Conservation (phyloP, 345 rosid species). For the Nasturtium officinale region DNA sequence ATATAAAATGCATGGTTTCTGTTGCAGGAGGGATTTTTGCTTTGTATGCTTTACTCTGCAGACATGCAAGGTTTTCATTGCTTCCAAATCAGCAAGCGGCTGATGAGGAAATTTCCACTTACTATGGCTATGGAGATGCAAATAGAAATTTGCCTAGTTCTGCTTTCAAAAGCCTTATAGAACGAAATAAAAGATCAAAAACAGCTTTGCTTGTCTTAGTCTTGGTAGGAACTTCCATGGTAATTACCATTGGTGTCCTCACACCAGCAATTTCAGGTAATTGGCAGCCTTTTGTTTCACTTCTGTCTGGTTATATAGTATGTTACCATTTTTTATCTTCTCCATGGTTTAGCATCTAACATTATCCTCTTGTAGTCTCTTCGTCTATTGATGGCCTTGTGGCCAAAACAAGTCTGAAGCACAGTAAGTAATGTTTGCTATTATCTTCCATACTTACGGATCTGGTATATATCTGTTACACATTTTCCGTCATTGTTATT, state of each 20-base stretch:
- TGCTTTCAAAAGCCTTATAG: conserved; percentile 56
- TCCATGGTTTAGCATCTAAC: conserved; percentile 23
- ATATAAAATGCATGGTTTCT: conserved; percentile 29
- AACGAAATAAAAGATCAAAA: conserved; percentile 66
- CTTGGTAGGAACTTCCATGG: conserved; percentile 70
- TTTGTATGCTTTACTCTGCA: conserved; percentile 78
- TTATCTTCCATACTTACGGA: background rate
- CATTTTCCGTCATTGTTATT: background rate
- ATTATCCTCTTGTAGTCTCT: conserved; percentile 59
- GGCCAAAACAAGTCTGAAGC: conserved; percentile 53
- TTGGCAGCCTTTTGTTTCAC: background rate
- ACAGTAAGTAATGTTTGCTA: conserved; percentile 54
- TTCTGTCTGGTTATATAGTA: background rate
- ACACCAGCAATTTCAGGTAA: conserved; percentile 89
- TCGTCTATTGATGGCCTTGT: conserved; percentile 79
- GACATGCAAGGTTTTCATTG: conserved; percentile 78
- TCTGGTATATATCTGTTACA: conserved; percentile 7
- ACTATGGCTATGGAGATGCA: conserved; percentile 55
- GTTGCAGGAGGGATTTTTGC: conserved; percentile 86
- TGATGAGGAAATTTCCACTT: conserved; percentile 87
- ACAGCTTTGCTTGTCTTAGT: conserved; percentile 71
- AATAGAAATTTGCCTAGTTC: conserved; percentile 51
- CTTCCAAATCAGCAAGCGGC: conserved; percentile 92
- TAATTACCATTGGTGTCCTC: conserved; percentile 64
- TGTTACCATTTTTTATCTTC: conserved; percentile 12